A percentile compares a stretch with the other conserved stretches of the same genome.
These are phyloP conservation scores for Irpex sp. DNA, from an alignment of 1,284 basidiomycete genomes.

Conservation along the genomic window DNA sequence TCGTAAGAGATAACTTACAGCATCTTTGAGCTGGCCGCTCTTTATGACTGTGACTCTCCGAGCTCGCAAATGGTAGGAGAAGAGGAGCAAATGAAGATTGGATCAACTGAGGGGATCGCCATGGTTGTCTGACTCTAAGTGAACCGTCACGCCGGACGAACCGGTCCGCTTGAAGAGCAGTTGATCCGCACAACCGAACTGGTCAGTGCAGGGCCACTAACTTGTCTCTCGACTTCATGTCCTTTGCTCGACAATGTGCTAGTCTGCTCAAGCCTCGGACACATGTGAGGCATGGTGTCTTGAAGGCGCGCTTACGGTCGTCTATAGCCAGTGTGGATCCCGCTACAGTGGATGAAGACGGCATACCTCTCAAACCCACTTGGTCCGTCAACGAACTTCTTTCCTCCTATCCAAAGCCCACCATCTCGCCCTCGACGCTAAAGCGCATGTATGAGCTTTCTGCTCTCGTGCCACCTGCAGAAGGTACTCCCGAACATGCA, in stretches of 20 bases:
- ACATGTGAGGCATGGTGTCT: neutral
- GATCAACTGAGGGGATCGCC: too few relatives aligned
- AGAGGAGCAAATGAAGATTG: too few relatives aligned
- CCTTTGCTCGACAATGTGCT: slow-evolving; percentile 1
- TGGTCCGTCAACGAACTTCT: slow-evolving; percentile 77
- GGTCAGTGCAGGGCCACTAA: neutral
- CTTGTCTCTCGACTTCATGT: neutral
- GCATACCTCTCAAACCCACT: slow-evolving; percentile 59
- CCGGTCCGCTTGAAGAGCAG: too few relatives aligned
- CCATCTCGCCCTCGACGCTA: slow-evolving; percentile 51
- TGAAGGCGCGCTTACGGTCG: neutral
- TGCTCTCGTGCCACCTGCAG: slow-evolving; percentile 60
- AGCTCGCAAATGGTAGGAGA: too few relatives aligned
- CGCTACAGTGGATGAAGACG: slow-evolving; percentile 46
- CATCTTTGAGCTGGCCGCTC: too few relatives aligned
- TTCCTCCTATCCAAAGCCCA: slow-evolving; percentile 69
- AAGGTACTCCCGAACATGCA: slow-evolving; percentile 47
- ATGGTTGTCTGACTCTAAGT: too few relatives aligned
- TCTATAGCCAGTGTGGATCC: slow-evolving; percentile 8
- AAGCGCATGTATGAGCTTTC: slow-evolving; percentile 64
- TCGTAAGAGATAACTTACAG: too few relatives aligned
- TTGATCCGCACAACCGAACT: too few relatives aligned
- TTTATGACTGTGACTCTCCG: too few relatives aligned
- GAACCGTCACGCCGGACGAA: too few relatives aligned
- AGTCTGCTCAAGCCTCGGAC: neutral